Evolutionary conservation across 345 rosid genomes (phyloP).

Genomic region (Camelina sativa): DNA sequence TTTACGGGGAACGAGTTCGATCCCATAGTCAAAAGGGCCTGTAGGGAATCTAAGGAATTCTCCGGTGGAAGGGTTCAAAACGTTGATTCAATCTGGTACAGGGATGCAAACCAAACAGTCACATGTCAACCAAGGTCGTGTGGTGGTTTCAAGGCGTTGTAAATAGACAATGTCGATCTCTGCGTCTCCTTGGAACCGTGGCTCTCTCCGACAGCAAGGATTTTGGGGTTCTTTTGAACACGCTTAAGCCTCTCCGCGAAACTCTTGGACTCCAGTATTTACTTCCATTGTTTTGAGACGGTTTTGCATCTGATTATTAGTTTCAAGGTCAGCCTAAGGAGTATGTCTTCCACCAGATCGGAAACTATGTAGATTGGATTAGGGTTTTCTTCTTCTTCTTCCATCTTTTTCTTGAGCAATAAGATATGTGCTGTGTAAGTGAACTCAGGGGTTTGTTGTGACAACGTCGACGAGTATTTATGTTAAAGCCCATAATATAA

Average conservation of each 20-base stretch:
- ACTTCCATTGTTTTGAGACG: conserved; percentile 6
- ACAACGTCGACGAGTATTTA: too few species aligned
- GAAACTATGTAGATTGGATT: not conserved
- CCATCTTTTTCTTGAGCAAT: too few species aligned
- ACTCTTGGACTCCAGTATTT: not conserved
- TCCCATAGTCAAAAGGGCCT: too few species aligned
- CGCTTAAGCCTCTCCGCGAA: not conserved
- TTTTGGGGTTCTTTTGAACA: not conserved
- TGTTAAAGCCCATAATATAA: not conserved
- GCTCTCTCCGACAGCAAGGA: not conserved
- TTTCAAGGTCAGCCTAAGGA: not conserved
- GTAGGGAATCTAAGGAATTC: not conserved
- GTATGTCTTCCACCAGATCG: not conserved
- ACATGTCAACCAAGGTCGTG: not conserved
- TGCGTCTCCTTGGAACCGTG: not conserved
- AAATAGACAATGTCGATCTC: not conserved
- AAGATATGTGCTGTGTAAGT: too few species aligned
- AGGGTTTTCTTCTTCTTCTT: too few species aligned
- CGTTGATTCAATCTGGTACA: not conserved
- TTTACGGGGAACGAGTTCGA: too few species aligned
- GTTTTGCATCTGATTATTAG: not conserved
- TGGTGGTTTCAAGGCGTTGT: not conserved
- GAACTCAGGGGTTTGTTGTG: too few species aligned
- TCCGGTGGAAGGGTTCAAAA: conserved; percentile 4
- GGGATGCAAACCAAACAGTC: not conserved